Percentiles rank a stretch among this genome's conserved stretches.
These are phyloP conservation scores for Pisolithus albus DNA, from an alignment of 768 basidiomycete species.

Conservation along the genomic window DNA sequence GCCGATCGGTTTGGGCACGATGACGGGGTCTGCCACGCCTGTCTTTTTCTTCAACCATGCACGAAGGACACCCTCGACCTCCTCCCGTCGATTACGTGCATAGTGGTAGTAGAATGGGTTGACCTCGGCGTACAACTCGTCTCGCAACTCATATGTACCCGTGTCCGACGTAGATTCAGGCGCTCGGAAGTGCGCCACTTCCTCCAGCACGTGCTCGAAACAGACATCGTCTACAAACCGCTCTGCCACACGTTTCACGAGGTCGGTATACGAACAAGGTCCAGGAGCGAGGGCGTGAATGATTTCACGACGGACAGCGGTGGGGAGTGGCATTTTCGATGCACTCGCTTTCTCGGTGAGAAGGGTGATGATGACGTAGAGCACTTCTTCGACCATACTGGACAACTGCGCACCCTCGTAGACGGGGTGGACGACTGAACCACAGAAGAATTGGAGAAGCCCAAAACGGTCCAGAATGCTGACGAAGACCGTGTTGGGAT, in stretches of 20 bases:
- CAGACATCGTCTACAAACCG: conserved; percentile 76
- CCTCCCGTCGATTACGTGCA: conserved; percentile 86
- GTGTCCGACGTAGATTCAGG: conserved; percentile 74
- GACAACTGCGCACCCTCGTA: conserved; percentile 70
- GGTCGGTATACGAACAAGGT: conserved; percentile 82
- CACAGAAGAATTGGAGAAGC: conserved; percentile 72
- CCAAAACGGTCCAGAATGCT: conserved; percentile 88
- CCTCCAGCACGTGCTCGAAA: conserved; percentile 70
- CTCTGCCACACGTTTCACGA: conserved; percentile 87
- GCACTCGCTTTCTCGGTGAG: conserved; percentile 77
- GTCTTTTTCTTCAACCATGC: conserved; percentile 60
- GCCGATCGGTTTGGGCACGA: conserved; percentile 66
- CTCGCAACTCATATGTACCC: conserved; percentile 84
- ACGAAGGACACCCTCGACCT: conserved; percentile 73
- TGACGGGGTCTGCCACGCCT: conserved; percentile 56
- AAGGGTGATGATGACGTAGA: conserved; percentile 82
- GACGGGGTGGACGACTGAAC: conserved; percentile 41
- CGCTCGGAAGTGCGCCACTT: conserved; percentile 75
- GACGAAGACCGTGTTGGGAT: conserved; percentile 73
- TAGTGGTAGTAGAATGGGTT: conserved; percentile 97
- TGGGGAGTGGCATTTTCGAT: conserved; percentile 54
- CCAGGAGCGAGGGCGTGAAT: conserved; percentile 87
- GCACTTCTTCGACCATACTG: conserved; percentile 86
- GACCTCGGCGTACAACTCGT: conserved; percentile 77
- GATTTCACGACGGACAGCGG: conserved; percentile 74